phyloP scores from a whole-genome alignment of 2,329 filamentous ascomycete species.

The Metarhizium humberi region DNA sequence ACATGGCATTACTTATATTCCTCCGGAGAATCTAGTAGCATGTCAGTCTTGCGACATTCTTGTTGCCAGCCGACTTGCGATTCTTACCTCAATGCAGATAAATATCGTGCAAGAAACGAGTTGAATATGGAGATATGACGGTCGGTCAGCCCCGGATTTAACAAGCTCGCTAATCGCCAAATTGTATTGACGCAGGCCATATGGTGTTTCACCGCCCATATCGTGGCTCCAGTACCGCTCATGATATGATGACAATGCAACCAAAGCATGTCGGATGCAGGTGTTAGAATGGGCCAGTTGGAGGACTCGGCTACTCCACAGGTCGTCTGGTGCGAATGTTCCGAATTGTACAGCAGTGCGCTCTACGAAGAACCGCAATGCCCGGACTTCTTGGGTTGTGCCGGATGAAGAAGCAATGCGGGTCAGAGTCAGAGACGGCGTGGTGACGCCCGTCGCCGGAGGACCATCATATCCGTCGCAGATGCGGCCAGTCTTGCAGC shows the following conservation, averaged over 20 bases:
- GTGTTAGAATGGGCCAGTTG: conserved; percentile 6
- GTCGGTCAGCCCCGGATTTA: neutral
- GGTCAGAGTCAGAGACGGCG: neutral
- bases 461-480: conserved; percentile 6
- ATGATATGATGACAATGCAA: conserved; percentile 7
- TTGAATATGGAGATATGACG: conserved; percentile 4
- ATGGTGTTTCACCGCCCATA: neutral
- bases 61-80: too few species aligned
- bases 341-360: conserved; percentile 3
- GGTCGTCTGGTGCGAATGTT: conserved; percentile 5
- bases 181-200: conserved; percentile 5
- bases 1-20: conserved; percentile 2
- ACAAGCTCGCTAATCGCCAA: conserved; percentile 4
- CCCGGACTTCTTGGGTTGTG: conserved; percentile 2
- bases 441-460: neutral
- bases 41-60: neutral
- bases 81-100: conserved; percentile 7
- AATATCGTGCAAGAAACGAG: conserved; percentile 8
- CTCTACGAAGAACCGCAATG: conserved; percentile 7
- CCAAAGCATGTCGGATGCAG: conserved; percentile 6
- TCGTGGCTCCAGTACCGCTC: conserved; percentile 4
- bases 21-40: neutral
- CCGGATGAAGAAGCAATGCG: neutral
- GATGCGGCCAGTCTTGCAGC: conserved; percentile 4
- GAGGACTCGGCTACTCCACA: conserved; percentile 5